Percentiles rank a stretch among this genome's conserved stretches.
Evolutionary conservation across 306 rosid genomes (phyloP).

Genomic region (Dryas octopetala): DNA sequence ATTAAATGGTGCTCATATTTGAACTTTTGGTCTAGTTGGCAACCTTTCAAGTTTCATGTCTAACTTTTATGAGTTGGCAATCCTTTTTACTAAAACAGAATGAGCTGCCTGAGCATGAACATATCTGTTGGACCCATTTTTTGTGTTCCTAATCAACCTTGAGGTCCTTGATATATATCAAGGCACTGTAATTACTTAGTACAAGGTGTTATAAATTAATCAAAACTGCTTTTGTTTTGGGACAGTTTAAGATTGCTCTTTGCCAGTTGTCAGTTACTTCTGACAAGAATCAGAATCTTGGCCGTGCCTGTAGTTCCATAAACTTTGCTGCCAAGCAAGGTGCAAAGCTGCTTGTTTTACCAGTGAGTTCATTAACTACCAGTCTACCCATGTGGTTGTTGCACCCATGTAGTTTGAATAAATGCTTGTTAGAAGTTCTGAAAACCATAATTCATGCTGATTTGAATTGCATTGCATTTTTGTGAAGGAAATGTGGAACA

Average conservation of each 20-base stretch:
- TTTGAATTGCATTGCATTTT: neutral
- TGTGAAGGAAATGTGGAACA: conserved; percentile 26
- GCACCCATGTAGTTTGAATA: conserved; percentile 7
- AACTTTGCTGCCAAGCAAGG: conserved; percentile 10
- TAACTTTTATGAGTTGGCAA: no score
- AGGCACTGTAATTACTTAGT: no score
- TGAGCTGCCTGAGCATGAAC: no score
- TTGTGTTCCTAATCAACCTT: no score
- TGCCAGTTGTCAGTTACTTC: conserved; percentile 27
- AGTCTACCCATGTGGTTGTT: neutral
- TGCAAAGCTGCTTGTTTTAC: conserved; percentile 29
- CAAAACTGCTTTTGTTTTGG: neutral
- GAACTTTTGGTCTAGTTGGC: no score
- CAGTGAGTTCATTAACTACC: conserved; percentile 22
- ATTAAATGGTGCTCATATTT: no score
- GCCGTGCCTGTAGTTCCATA: conserved; percentile 8
- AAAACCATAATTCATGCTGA: no score
- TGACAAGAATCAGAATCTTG: conserved; percentile 29
- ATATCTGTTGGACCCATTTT: no score
- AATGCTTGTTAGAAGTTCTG: neutral
- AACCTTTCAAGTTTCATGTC: no score
- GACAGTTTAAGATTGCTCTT: conserved; percentile 32
- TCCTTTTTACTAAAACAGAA: no score
- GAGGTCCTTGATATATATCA: no score
- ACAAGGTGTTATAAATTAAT: no score